Conservation (phyloP, 192 early-diverging fungal genomes). For the Backusella tarrabulga region DNA sequence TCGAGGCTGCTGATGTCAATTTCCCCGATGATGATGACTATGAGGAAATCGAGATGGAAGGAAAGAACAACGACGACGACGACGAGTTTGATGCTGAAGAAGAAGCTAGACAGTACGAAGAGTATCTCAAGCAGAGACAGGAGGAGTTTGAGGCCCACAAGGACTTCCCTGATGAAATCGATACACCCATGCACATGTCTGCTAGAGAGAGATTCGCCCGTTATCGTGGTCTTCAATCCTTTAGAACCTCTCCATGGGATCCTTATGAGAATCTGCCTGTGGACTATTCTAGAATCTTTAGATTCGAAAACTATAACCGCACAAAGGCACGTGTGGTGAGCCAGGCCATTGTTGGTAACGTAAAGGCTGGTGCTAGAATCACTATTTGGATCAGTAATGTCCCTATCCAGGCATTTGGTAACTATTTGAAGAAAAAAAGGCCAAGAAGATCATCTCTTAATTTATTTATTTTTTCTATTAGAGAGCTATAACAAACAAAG, state of each 20-base stretch:
- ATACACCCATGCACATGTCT: constrained; percentile 84
- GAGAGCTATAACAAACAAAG: constrained; percentile 47
- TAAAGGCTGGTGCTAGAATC: constrained; percentile 66
- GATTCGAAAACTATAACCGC: constrained; percentile 86
- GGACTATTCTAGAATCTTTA: constrained; percentile 96
- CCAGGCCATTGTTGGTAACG: constrained; percentile 45
- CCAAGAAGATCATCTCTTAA: not conserved
- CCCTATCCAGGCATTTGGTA: constrained; percentile 56
- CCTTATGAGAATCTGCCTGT: constrained; percentile 96
- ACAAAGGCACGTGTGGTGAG: constrained; percentile 75
- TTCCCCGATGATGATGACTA: constrained; percentile 52
- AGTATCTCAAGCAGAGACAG: constrained; percentile 64
- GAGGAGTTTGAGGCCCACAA: constrained; percentile 68
- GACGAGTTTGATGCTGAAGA: constrained; percentile 40
- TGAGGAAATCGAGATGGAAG: constrained; percentile 47
- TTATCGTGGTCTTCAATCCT: constrained; percentile 93
- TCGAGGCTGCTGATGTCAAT: constrained; percentile 23
- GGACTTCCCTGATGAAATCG: constrained; percentile 96
- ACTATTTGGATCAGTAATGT: constrained; percentile 73
- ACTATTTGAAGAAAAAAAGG: not conserved
- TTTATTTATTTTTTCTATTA: constrained; percentile 15
- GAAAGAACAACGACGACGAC: constrained; percentile 20
- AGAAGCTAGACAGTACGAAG: constrained; percentile 47
- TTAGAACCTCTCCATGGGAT: constrained; percentile 97
- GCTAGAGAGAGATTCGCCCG: constrained; percentile 88